Conservation (phyloP, 352 stramenopile genomes). For the Pythium grandisporangium region DNA sequence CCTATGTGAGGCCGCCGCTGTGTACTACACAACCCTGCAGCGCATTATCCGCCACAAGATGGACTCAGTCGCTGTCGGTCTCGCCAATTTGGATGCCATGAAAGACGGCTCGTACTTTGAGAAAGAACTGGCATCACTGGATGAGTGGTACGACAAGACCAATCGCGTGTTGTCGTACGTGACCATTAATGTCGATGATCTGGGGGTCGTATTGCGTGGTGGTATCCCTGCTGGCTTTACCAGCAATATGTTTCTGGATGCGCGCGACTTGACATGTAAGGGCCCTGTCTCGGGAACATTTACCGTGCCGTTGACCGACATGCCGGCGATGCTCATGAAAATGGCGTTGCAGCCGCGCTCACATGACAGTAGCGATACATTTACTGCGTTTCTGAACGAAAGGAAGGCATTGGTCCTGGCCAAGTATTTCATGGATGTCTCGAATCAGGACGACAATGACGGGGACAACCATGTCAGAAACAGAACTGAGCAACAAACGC, state of each 20-base stretch:
- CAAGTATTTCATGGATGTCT: constrained; percentile 26
- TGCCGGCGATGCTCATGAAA: no score
- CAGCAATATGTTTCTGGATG: constrained; percentile 45
- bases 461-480: background rate
- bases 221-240: constrained; percentile 38
- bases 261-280: constrained; percentile 50
- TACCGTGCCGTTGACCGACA: constrained; percentile 46
- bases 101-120: constrained; percentile 48
- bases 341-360: constrained; percentile 9
- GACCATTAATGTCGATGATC: constrained; percentile 50
- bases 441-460: constrained; percentile 1
- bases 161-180: constrained; percentile 43
- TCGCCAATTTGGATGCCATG: constrained; percentile 44
- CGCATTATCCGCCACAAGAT: constrained; percentile 61
- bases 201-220: constrained; percentile 48
- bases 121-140: constrained; percentile 36
- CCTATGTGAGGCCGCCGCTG: constrained; percentile 38
- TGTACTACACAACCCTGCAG: constrained; percentile 49
- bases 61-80: constrained; percentile 43
- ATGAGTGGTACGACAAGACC: constrained; percentile 44
- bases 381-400: constrained; percentile 37
- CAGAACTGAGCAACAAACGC: background rate
- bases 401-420: constrained; percentile 48
- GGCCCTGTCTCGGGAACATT: constrained; percentile 47
- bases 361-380: background rate